These are phyloP conservation scores for Hypocreales sp. DNA, from an alignment of 2,329 filamentous ascomycete genomes.

Conservation along the genomic window DNA sequence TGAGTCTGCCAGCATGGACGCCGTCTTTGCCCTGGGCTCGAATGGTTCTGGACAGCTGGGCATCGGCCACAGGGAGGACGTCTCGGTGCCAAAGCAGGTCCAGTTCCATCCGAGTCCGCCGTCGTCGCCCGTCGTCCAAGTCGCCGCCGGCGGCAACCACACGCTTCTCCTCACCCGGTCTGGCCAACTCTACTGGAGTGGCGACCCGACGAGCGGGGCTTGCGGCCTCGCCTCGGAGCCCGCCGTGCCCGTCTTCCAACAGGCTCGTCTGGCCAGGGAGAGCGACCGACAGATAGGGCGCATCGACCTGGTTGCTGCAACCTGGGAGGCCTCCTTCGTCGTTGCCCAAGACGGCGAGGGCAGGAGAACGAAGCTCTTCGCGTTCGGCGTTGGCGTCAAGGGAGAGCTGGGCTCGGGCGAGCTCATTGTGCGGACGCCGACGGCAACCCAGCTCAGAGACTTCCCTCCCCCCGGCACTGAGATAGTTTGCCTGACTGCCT, in stretches of 20 bases:
- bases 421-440: conserved; percentile 30
- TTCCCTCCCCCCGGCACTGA: conserved; percentile 47
- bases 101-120: conserved; percentile 32
- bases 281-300: conserved; percentile 12
- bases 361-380: conserved; percentile 36
- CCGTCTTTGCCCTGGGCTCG: conserved; percentile 55
- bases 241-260: conserved; percentile 21
- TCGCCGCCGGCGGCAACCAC: conserved; percentile 68
- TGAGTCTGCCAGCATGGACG: too few relatives aligned
- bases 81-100: conserved; percentile 48
- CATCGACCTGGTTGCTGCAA: conserved; percentile 43
- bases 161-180: conserved; percentile 53
- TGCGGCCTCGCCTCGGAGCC: conserved; percentile 28
- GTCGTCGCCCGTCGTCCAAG: conserved; percentile 18
- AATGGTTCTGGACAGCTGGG: conserved; percentile 66
- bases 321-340: conserved; percentile 62
- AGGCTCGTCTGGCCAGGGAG: conserved; percentile 18
- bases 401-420: conserved; percentile 57
- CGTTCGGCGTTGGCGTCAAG: conserved; percentile 49
- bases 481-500: conserved; percentile 52
- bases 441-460: conserved; percentile 32
- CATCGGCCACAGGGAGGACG: conserved; percentile 55
- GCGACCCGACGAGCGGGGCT: conserved; percentile 39
- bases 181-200: conserved; percentile 49
- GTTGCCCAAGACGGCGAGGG: conserved; percentile 30